A percentile compares a stretch with the other conserved stretches of the same genome.
phyloP scores from a whole-genome alignment of 108 stramenopile species.

The Skeletonema grethae region DNA sequence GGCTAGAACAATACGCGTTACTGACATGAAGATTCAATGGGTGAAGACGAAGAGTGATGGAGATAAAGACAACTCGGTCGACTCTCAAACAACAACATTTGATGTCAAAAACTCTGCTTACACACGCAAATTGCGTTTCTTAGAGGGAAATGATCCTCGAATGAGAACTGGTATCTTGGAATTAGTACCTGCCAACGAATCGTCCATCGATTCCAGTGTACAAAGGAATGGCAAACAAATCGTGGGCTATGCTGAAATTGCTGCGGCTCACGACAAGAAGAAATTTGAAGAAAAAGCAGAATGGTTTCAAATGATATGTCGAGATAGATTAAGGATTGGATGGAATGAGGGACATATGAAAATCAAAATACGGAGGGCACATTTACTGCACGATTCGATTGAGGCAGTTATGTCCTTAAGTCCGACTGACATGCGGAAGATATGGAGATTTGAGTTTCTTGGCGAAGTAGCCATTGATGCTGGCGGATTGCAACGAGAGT shows the following conservation, averaged over 20 bases:
- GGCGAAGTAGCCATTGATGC: slow-evolving; percentile 97
- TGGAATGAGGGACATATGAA: slow-evolving; percentile 93
- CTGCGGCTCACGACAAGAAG: slow-evolving; percentile 54
- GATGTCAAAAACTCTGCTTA: slow-evolving; percentile 79
- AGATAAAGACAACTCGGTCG: slow-evolving; percentile 33
- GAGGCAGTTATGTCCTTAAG: slow-evolving; percentile 85
- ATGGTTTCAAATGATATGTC: slow-evolving; percentile 87
- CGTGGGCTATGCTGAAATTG: slow-evolving; percentile 77
- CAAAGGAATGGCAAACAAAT: slow-evolving; percentile 49
- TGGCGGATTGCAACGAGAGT: slow-evolving; percentile 96
- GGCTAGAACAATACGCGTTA: slow-evolving; percentile 81
- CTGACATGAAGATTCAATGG: slow-evolving; percentile 93
- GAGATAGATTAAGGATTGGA: slow-evolving; percentile 49
- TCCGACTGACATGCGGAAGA: slow-evolving; percentile 89
- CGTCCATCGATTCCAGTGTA: slow-evolving; percentile 70
- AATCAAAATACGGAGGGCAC: slow-evolving; percentile 71
- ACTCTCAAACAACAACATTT: slow-evolving; percentile 39
- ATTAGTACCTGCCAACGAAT: slow-evolving; percentile 75
- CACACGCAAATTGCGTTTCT: slow-evolving; percentile 71
- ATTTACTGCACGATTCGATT: slow-evolving; percentile 82
- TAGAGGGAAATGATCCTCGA: slow-evolving; percentile 84
- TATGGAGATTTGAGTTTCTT: slow-evolving; percentile 93
- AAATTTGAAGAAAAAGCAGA: slow-evolving; percentile 72
- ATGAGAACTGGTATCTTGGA: slow-evolving; percentile 71
- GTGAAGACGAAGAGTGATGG: slow-evolving; percentile 67